A percentile compares a stretch with the other conserved stretches of the same genome.
These are phyloP conservation scores for Xylariaceae sp. DNA, from an alignment of 2,329 filamentous ascomycete genomes.

Conservation along the genomic window DNA sequence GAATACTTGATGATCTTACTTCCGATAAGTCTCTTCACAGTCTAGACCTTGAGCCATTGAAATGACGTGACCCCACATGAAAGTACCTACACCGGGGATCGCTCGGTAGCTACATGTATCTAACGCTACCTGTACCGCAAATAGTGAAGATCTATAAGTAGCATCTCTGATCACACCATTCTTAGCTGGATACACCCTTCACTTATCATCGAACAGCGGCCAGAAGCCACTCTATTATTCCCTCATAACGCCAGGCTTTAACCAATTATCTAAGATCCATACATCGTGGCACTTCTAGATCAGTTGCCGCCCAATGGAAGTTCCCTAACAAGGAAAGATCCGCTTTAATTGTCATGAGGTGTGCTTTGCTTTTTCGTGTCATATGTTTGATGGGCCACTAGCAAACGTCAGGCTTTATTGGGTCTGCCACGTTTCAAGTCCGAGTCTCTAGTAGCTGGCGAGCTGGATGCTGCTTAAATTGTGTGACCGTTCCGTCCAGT, in stretches of 20 bases:
- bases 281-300: neutral
- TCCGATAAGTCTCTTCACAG: neutral
- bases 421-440: neutral
- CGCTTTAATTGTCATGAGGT: neutral
- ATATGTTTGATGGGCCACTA: neutral
- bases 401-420: neutral
- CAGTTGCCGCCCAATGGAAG: neutral
- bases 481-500: no score
- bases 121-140: neutral
- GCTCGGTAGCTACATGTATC: neutral
- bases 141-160: neutral
- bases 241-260: no score
- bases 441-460: neutral
- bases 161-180: neutral
- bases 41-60: neutral
- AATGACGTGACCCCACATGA: conserved; percentile 11
- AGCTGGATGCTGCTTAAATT: neutral
- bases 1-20: no score
- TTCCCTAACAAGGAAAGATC: no score
- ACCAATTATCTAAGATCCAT: no score
- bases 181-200: neutral
- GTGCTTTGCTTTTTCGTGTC: neutral
- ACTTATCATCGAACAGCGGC: neutral
- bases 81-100: conserved; percentile 1
- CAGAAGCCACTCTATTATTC: neutral